A percentile compares a stretch with the other conserved stretches of the same genome.
These are phyloP conservation scores for Sporothrix luriei DNA, from an alignment of 2,329 filamentous ascomycete genomes.

Conservation along the genomic window DNA sequence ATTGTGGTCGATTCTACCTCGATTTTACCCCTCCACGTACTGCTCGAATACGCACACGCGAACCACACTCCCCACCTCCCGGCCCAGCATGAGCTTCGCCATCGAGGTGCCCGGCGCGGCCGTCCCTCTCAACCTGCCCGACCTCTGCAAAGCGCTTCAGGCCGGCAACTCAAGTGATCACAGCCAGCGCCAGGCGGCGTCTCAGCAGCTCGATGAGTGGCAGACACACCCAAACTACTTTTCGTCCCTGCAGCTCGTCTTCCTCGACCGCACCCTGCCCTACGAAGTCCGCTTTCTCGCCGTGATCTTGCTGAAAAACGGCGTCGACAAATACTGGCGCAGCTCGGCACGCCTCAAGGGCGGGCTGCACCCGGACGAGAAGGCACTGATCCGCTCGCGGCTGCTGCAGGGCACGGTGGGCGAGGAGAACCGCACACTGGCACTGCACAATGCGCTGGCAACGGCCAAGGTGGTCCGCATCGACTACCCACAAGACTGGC, in stretches of 20 bases:
- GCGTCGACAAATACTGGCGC: slow-evolving; percentile 93
- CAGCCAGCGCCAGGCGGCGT: slow-evolving; percentile 65
- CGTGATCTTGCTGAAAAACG: slow-evolving; percentile 94
- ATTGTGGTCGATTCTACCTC: background rate
- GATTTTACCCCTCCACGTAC: no score
- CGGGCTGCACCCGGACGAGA: slow-evolving; percentile 73
- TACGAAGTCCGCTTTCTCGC: slow-evolving; percentile 82
- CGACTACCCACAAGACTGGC: slow-evolving; percentile 89
- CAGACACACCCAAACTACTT: slow-evolving; percentile 53
- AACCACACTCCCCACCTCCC: background rate
- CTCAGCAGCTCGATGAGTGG: slow-evolving; percentile 72
- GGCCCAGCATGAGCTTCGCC: slow-evolving; percentile 62
- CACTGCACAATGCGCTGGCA: slow-evolving; percentile 84
- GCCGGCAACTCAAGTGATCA: slow-evolving; percentile 65
- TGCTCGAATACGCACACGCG: no score
- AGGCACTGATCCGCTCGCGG: slow-evolving; percentile 71
- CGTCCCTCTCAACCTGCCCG: slow-evolving; percentile 65
- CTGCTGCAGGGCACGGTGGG: slow-evolving; percentile 75
- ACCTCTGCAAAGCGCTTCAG: slow-evolving; percentile 66
- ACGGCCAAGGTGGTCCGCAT: slow-evolving; percentile 85
- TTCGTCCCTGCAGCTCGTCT: slow-evolving; percentile 63
- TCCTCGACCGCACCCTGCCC: slow-evolving; percentile 76
- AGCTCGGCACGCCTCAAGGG: slow-evolving; percentile 59
- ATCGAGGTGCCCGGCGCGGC: slow-evolving; percentile 84
- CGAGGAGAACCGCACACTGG: slow-evolving; percentile 74